Conservation (phyloP, 495 filamentous ascomycete species). For the Talaromyces wortmannii region DNA sequence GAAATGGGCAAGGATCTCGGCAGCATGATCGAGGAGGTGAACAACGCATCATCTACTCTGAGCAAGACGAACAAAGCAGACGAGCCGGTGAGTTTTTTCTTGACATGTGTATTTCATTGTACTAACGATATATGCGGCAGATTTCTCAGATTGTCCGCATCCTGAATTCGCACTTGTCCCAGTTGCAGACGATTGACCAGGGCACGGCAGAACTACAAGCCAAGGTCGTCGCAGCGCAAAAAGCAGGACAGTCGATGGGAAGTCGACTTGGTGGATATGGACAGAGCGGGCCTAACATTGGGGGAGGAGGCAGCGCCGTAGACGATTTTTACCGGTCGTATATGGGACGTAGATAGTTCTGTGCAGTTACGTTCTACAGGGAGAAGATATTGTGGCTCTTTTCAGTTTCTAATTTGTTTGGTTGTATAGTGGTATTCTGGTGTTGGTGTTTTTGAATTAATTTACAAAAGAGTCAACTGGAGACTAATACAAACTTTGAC, state of each 20-base stretch:
- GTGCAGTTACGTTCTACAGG: too few species aligned
- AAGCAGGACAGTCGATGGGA: conserved; percentile 60
- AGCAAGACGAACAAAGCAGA: conserved; percentile 84
- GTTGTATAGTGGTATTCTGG: neutral
- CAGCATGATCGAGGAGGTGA: conserved; percentile 98
- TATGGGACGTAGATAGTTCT: conserved; percentile 50
- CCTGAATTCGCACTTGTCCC: conserved; percentile 82
- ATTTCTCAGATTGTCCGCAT: conserved; percentile 90
- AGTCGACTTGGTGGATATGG: conserved; percentile 55
- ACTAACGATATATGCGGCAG: conserved; percentile 32
- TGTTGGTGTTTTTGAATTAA: too few species aligned
- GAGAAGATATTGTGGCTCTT: too few species aligned
- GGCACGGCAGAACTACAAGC: conserved; percentile 71
- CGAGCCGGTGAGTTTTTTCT: conserved; percentile 68
- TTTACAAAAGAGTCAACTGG: too few species aligned
- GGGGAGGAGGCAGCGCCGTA: conserved; percentile 52
- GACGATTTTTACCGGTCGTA: conserved; percentile 82
- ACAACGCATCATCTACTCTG: conserved; percentile 72
- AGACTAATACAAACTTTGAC: too few species aligned
- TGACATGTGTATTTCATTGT: neutral
- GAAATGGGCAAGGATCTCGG: conserved; percentile 86
- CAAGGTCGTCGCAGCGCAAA: conserved; percentile 74
- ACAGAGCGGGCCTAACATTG: conserved; percentile 31
- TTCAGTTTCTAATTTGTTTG: neutral
- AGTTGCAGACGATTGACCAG: conserved; percentile 86